Evolutionary conservation across 148 eudicot species (phyloP).

Genomic region (Mesembryanthemum crystallinum): DNA sequence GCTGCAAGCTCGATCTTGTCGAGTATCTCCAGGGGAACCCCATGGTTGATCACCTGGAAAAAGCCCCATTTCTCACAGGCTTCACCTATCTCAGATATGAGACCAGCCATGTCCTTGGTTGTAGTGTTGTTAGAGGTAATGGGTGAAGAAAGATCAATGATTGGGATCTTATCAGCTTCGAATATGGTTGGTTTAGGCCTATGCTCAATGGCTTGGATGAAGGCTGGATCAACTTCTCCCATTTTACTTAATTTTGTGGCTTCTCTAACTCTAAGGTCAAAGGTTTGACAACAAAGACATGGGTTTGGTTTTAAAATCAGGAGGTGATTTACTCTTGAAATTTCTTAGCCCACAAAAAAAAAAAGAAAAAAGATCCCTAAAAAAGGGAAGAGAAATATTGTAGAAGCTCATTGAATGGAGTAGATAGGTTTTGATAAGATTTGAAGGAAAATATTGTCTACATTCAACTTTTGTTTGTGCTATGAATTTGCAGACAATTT

Average conservation of each 20-base stretch:
- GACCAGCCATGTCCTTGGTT: background rate
- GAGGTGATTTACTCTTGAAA: background rate
- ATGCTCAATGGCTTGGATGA: conserved; percentile 22
- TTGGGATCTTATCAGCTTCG: conserved; percentile 45
- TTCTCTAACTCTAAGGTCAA: background rate
- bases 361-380: too few species aligned
- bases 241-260: background rate
- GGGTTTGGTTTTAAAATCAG: background rate
- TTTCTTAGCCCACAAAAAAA: too few species aligned
- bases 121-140: conserved; percentile 7
- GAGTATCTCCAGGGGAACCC: conserved; percentile 33
- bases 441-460: too few species aligned
- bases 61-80: conserved; percentile 55
- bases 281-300: background rate
- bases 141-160: conserved; percentile 41
- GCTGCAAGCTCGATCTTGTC: conserved; percentile 30
- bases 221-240: background rate
- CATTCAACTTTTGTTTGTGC: too few species aligned
- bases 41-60: conserved; percentile 56
- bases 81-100: conserved; percentile 34
- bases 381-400: too few species aligned
- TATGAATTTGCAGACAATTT: too few species aligned
- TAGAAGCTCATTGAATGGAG: conserved; percentile 19
- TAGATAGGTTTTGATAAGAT: conserved; percentile 4
- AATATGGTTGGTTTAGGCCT: conserved; percentile 34